phyloP scores from a whole-genome alignment of 2,329 filamentous ascomycete genomes.

The Aureobasidium melanogenum region DNA sequence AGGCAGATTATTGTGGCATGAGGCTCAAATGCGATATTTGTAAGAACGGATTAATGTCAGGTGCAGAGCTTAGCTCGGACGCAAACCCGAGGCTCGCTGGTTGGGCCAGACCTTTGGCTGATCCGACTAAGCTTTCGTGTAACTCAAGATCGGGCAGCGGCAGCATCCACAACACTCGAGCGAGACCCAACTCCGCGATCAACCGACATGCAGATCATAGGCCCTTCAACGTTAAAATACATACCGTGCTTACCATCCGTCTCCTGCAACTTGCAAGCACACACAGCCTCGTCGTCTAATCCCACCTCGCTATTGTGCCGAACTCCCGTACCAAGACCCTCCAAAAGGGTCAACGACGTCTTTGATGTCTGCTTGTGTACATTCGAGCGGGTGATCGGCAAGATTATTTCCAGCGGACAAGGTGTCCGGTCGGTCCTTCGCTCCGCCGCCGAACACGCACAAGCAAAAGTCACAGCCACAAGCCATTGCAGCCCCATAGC shows the following conservation, averaged over 20 bases:
- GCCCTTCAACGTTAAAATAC: too few species aligned
- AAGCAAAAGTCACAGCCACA: not conserved
- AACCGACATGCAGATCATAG: not conserved
- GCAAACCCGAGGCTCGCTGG: not conserved
- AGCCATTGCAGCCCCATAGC: not conserved
- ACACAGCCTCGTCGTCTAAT: not conserved
- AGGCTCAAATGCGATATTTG: not conserved
- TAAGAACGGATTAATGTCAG: not conserved
- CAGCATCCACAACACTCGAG: not conserved
- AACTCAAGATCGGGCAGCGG: not conserved
- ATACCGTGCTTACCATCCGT: not conserved
- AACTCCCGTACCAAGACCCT: not conserved
- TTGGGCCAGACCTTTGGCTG: not conserved
- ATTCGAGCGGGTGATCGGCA: not conserved
- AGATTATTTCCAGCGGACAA: not conserved
- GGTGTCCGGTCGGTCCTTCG: not conserved
- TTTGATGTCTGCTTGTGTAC: not conserved
- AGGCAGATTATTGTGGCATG: not conserved
- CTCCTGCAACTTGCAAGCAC: not conserved
- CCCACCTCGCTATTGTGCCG: not conserved
- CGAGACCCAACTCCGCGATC: not conserved
- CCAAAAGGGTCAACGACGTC: too few species aligned
- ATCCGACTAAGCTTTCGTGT: not conserved
- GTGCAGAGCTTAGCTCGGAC: not conserved
- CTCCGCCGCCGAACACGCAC: not conserved